These are phyloP conservation scores for Ceratobasidium sp. DNA, from an alignment of 1,284 basidiomycete genomes.

Conservation along the genomic window DNA sequence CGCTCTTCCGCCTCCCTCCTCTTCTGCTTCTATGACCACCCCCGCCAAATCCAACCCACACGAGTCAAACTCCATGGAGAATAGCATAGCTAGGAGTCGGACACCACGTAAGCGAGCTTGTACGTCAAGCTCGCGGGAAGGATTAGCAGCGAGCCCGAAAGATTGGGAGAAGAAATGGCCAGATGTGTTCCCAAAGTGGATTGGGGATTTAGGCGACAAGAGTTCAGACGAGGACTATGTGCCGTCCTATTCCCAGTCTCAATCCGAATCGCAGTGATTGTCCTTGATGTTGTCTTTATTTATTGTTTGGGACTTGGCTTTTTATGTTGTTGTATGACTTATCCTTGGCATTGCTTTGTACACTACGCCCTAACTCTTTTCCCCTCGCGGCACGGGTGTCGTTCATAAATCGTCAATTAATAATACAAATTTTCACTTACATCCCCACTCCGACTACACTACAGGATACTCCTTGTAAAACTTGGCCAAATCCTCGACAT, in stretches of 20 bases:
- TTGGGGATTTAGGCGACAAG: conserved; percentile 19
- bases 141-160: conserved; percentile 18
- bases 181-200: conserved; percentile 38
- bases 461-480: conserved; percentile 69
- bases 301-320: not conserved
- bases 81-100: not conserved
- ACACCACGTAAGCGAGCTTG: conserved; percentile 31
- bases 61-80: not conserved
- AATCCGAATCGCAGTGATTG: not conserved
- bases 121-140: not conserved
- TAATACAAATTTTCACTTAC: conserved; percentile 25
- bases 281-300: not conserved
- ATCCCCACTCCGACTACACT: not conserved
- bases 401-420: conserved; percentile 29
- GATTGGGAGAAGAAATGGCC: conserved; percentile 46
- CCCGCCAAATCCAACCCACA: not conserved
- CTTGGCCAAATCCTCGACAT: conserved; percentile 90
- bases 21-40: not conserved
- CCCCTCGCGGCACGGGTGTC: not conserved
- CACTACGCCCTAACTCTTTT: not conserved
- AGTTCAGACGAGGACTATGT: conserved; percentile 34
- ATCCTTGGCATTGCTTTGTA: not conserved
- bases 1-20: not conserved
- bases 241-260: conserved; percentile 29
- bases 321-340: not conserved